Conservation (phyloP, 164 flowering plant genomes). For the Pachysandra terminalis region DNA sequence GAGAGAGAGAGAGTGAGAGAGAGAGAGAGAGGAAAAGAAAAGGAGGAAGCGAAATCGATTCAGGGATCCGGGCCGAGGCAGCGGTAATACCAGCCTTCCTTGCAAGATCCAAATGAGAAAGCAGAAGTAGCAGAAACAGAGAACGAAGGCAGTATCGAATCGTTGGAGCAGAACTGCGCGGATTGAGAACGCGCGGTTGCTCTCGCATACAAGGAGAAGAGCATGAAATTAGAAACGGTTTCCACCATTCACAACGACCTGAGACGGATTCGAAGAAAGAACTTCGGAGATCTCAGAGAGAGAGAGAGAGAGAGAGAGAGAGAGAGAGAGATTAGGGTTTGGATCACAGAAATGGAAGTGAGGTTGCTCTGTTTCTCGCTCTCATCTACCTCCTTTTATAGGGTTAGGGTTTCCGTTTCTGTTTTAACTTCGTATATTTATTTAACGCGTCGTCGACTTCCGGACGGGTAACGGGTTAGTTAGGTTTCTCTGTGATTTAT, state of each 20-base stretch:
- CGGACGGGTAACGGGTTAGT: no score
- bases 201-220: neutral
- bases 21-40: neutral
- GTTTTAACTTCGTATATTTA: no score
- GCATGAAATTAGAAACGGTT: constrained; percentile 7
- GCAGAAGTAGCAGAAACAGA: neutral
- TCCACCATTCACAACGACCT: constrained; percentile 6
- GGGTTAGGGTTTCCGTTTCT: neutral
- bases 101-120: constrained; percentile 18
- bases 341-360: neutral
- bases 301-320: neutral
- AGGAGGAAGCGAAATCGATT: neutral
- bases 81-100: constrained; percentile 22
- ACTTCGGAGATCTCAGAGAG: no score
- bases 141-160: neutral
- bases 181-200: constrained; percentile 2
- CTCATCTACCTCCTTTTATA: neutral
- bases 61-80: constrained; percentile 32
- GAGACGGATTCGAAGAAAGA: neutral
- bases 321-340: neutral
- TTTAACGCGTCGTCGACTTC: no score
- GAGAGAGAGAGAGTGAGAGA: neutral
- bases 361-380: neutral
- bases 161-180: constrained; percentile 1
- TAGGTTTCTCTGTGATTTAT: no score